A percentile compares a stretch with the other conserved stretches of the same genome.
phyloP scores from a whole-genome alignment of 805 yeast genomes.

The Candida sithepensis region DNA sequence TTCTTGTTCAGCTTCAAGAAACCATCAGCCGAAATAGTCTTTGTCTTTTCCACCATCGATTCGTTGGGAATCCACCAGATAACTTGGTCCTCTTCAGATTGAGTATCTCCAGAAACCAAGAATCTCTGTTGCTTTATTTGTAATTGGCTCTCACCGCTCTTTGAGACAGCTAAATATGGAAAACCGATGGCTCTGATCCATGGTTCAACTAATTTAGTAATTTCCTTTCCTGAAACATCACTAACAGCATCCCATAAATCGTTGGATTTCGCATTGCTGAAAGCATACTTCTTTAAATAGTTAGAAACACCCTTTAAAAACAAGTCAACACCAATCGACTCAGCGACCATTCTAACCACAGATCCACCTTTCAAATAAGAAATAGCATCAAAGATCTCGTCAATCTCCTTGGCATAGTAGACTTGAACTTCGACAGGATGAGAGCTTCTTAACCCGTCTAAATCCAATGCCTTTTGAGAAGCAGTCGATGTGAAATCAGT shows the following conservation, averaged over 20 bases:
- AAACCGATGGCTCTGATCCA: constrained; percentile 77
- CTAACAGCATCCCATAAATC: constrained; percentile 70
- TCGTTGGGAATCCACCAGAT: constrained; percentile 58
- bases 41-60: constrained; percentile 17
- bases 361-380: constrained; percentile 83
- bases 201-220: constrained; percentile 54
- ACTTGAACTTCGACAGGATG: constrained; percentile 85
- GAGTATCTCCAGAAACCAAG: constrained; percentile 56
- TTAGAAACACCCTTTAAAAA: constrained; percentile 71
- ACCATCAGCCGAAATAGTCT: constrained; percentile 12
- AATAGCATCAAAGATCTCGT: constrained; percentile 78
- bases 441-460: constrained; percentile 58
- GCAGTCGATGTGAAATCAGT: constrained; percentile 49
- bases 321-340: constrained; percentile 60
- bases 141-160: constrained; percentile 32
- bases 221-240: constrained; percentile 59
- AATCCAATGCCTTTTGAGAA: constrained; percentile 46
- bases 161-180: constrained; percentile 57
- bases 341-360: constrained; percentile 70
- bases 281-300: constrained; percentile 62
- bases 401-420: constrained; percentile 72
- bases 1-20: constrained; percentile 47
- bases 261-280: constrained; percentile 66
- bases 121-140: constrained; percentile 56
- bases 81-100: constrained; percentile 52